Percentiles rank a stretch among this genome's conserved stretches.
phyloP scores from a whole-genome alignment of 345 rosid species.

The Alliaria petiolata region DNA sequence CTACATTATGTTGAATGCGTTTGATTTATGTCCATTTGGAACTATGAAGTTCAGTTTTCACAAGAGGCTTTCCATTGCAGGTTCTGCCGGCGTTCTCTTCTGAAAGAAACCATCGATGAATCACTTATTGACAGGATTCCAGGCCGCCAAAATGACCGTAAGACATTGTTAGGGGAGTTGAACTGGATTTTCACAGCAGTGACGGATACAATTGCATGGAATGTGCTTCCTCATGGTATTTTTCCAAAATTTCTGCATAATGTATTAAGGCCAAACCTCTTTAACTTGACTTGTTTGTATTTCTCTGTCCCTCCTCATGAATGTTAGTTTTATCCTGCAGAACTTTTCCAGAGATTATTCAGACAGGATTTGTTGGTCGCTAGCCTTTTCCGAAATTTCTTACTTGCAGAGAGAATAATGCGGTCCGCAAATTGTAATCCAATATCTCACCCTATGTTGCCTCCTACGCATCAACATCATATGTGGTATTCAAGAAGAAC shows the following conservation, averaged over 20 bases:
- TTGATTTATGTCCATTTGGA: neutral
- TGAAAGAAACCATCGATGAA: conserved; percentile 76
- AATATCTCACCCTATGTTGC: conserved; percentile 89
- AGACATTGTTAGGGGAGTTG: conserved; percentile 93
- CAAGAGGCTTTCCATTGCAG: conserved; percentile 41
- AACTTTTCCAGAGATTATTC: conserved; percentile 90
- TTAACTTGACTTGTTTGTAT: conserved; percentile 6
- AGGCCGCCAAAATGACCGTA: conserved; percentile 98
- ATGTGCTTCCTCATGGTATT: conserved; percentile 99
- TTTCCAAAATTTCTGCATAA: conserved; percentile 7
- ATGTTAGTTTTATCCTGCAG: conserved; percentile 45
- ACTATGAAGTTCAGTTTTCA: conserved; percentile 21
- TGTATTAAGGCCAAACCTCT: neutral
- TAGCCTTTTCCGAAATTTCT: conserved; percentile 90
- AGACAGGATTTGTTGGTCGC: conserved; percentile 98
- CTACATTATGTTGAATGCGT: conserved; percentile 4
- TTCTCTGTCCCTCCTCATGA: conserved; percentile 19
- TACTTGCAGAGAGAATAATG: conserved; percentile 99
- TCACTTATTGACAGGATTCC: conserved; percentile 94
- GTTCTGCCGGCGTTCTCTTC: conserved; percentile 90
- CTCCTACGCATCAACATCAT: conserved; percentile 99
- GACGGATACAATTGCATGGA: conserved; percentile 99
- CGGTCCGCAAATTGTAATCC: conserved; percentile 99
- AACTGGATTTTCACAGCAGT: conserved; percentile 99
- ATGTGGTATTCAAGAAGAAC: conserved; percentile 72